Conservation (phyloP, 1,284 basidiomycete genomes). For the Cystobasidium sp. region DNA sequence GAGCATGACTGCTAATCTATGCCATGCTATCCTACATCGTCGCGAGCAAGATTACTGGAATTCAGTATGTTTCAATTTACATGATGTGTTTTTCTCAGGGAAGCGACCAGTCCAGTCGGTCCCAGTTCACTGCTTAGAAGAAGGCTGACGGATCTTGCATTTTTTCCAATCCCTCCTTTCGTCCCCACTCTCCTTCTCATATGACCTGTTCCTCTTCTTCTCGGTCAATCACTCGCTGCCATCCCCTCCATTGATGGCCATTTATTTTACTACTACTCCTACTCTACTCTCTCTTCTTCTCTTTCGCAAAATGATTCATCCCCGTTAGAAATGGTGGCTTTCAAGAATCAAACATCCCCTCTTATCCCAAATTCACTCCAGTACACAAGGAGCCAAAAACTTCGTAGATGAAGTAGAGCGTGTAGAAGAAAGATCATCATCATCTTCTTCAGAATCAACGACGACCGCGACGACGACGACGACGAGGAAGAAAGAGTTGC, state of each 20-base stretch:
- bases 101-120: too few relatives aligned
- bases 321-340: slow-evolving; percentile 42
- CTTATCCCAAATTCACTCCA: slow-evolving; percentile 15
- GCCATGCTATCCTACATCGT: slow-evolving; percentile 40
- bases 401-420: slow-evolving; percentile 40
- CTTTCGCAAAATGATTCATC: too few relatives aligned
- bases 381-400: slow-evolving; percentile 24
- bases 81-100: too few relatives aligned
- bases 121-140: too few relatives aligned
- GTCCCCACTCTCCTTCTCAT: background rate
- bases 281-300: too few relatives aligned
- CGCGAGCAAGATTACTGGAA: slow-evolving; percentile 43
- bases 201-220: background rate
- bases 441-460: too few relatives aligned
- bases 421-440: background rate
- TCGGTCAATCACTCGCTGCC: too few relatives aligned
- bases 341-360: slow-evolving; percentile 36
- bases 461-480: background rate
- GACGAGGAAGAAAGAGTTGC: background rate
- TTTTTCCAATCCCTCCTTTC: background rate
- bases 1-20: slow-evolving; percentile 40
- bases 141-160: too few relatives aligned
- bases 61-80: slow-evolving; percentile 14
- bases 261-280: too few relatives aligned
- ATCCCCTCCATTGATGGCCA: too few relatives aligned